A percentile compares a stretch with the other conserved stretches of the same genome.
Conservation (phyloP, 106 monocot species). For the Dendrobium catenatum region DNA sequence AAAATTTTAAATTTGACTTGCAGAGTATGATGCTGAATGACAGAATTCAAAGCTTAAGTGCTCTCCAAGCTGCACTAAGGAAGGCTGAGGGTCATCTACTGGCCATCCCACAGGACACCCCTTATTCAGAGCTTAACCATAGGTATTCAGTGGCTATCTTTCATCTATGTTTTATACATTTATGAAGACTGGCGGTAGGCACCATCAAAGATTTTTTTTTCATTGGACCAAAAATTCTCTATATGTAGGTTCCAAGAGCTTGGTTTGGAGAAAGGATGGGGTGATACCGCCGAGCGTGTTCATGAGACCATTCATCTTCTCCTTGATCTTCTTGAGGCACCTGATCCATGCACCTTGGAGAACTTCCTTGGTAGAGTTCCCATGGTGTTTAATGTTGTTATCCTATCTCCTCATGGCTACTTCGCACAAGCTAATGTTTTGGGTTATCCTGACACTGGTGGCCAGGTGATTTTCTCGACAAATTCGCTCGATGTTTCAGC, state of each 20-base stretch:
- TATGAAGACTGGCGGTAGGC: neutral
- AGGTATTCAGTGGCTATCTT: constrained; percentile 23
- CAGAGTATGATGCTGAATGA: constrained; percentile 85
- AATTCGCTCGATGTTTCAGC: neutral
- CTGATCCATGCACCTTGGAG: constrained; percentile 77
- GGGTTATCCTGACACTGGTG: constrained; percentile 97
- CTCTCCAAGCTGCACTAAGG: constrained; percentile 59
- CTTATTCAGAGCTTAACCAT: constrained; percentile 76
- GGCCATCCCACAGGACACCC: constrained; percentile 47
- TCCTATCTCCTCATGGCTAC: constrained; percentile 95
- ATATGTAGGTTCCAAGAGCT: constrained; percentile 86
- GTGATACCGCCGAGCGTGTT: constrained; percentile 63
- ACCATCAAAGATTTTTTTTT: neutral
- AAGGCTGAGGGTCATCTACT: constrained; percentile 81
- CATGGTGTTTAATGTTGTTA: constrained; percentile 95
- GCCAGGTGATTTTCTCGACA: constrained; percentile 49
- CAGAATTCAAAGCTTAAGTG: constrained; percentile 43
- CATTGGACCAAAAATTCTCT: neutral
- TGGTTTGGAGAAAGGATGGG: constrained; percentile 97
- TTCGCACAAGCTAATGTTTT: constrained; percentile 96
- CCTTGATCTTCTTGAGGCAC: constrained; percentile 28
- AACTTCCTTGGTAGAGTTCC: constrained; percentile 79
- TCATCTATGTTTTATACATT: neutral
- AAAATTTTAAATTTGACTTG: neutral
- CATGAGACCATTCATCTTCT: constrained; percentile 70